Evolutionary conservation across 108 stramenopile species (phyloP).

Genomic region (Cafeteria roenbergensis): DNA sequence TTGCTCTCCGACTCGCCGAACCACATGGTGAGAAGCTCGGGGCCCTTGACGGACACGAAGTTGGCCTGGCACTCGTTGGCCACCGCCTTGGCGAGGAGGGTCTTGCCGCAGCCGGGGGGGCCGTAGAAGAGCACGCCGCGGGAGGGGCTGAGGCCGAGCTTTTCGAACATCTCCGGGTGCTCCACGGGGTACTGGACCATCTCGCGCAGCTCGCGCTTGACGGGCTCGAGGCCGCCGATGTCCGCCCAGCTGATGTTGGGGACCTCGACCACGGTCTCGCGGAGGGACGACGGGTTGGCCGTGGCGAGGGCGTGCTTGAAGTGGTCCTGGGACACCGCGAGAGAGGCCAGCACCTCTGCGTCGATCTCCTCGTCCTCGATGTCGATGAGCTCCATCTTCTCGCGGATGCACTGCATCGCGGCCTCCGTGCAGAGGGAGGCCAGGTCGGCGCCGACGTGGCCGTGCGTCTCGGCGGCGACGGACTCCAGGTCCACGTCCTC

Average conservation of each 20-base stretch:
- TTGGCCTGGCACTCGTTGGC: conserved; percentile 99
- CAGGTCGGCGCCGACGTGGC: conserved; percentile 98
- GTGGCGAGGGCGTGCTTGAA: conserved; percentile 85
- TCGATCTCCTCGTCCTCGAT: conserved; percentile 99
- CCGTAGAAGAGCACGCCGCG: conserved; percentile 99
- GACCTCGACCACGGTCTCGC: conserved; percentile 97
- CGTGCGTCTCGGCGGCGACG: conserved; percentile 91
- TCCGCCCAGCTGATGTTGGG: conserved; percentile 95
- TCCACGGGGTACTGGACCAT: conserved; percentile 99
- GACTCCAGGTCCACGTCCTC: conserved; percentile 96
- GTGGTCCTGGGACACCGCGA: conserved; percentile 97
- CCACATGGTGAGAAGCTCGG: conserved; percentile 99
- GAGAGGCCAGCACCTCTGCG: conserved; percentile 92
- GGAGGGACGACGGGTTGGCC: conserved; percentile 91
- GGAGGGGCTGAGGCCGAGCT: conserved; percentile 94
- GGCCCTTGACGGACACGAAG: conserved; percentile 95
- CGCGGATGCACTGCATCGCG: conserved; percentile 99
- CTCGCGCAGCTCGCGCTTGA: conserved; percentile 98
- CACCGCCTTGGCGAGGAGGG: conserved; percentile 98
- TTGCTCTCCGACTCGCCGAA: conserved; percentile 99
- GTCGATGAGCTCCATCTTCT: conserved; percentile 99
- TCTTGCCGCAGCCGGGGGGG: conserved; percentile 99
- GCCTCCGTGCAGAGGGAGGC: conserved; percentile 99
- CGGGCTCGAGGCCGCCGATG: conserved; percentile 94
- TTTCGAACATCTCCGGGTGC: conserved; percentile 98